phyloP scores from a whole-genome alignment of 139 green algal species.

The Pleodorina starrii region DNA sequence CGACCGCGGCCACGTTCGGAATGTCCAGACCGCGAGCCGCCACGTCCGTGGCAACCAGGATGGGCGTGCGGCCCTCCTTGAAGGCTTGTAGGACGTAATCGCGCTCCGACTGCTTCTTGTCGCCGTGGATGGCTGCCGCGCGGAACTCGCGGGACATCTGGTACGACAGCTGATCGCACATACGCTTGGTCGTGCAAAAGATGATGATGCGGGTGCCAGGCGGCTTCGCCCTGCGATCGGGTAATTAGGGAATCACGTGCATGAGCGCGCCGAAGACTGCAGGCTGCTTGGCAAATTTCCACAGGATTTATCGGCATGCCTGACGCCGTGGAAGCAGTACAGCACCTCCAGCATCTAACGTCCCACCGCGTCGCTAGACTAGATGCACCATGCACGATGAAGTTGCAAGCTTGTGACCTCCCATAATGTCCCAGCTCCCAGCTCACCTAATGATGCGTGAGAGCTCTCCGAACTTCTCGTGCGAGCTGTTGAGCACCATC shows the following conservation, averaged over 20 bases:
- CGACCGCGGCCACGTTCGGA: constrained; percentile 84
- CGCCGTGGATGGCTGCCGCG: constrained; percentile 91
- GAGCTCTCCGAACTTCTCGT: constrained; percentile 85
- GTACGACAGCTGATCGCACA: constrained; percentile 90
- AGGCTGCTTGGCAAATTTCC: no score
- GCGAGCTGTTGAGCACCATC: constrained; percentile 53
- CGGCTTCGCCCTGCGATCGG: constrained; percentile 53
- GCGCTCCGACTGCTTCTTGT: constrained; percentile 96
- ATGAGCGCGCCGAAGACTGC: no score
- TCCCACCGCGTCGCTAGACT: no score
- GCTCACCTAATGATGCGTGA: constrained; percentile 73
- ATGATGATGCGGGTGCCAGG: constrained; percentile 86
- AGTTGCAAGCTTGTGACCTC: no score
- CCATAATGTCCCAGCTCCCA: no score
- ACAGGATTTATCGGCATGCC: no score
- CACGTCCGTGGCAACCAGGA: constrained; percentile 98
- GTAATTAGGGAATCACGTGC: not conserved
- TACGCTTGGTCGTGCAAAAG: constrained; percentile 94
- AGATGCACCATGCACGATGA: no score
- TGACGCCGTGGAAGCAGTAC: no score
- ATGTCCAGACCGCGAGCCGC: constrained; percentile 95
- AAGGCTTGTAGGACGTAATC: constrained; percentile 92
- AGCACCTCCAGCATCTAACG: no score
- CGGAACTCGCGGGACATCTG: constrained; percentile 74
- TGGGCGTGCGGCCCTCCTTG: constrained; percentile 83